Base-by-base conservation (phyloP, 805 yeast genomes). In the Candida boidinii region DNA sequence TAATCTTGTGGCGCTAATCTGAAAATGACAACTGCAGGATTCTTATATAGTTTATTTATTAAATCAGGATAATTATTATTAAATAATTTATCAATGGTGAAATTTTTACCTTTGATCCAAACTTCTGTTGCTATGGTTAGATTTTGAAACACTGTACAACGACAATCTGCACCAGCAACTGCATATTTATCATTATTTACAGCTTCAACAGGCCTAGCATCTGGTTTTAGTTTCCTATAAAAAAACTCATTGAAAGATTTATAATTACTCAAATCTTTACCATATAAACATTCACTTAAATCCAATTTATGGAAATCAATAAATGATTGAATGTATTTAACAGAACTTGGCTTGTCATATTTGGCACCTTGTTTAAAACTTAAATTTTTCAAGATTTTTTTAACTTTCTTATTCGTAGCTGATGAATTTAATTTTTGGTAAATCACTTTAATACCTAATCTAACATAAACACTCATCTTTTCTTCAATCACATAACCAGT, bases 1-100 rank as follows among this genome's bases (percentile, higher is more conserved):
- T 90, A 90, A 53, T 90, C 98, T 53, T 90, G 98, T 1, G 98
- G 98, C 0, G 98, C 97, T 27, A 90, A 61, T 36, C 98, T 61
- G 54, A 90, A 90, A 2, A 90, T 73, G 0, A 81, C 88, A 27
- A 88, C 55, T 4, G 87, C 62, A 26, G 86, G 81, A 12, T 62
- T 54, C 23, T 68, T 69, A 41, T 70, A 72, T 19, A 48, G 48
- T 5, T 13, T 19, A 6, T 45, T 61, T 12, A 51, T 40, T 4
- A 56, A 54, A 5, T 67, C 61, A 13, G 49, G 47, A 34, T 59
- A 61, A 31, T 58, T 58, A 1, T 66, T 64, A 30, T 69, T 64
- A 34, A 83, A 60, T 3, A 90, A 60, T 40, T 82, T 76, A 5
- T 64, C 56, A 14, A 90, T 49, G 0, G 86, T 70, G 54, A 90